Evolutionary conservation across 2,329 filamentous ascomycete species (phyloP), one percentile per base, ranked within the genome.

Genomic region (Neonectria neomacrospora): DNA sequence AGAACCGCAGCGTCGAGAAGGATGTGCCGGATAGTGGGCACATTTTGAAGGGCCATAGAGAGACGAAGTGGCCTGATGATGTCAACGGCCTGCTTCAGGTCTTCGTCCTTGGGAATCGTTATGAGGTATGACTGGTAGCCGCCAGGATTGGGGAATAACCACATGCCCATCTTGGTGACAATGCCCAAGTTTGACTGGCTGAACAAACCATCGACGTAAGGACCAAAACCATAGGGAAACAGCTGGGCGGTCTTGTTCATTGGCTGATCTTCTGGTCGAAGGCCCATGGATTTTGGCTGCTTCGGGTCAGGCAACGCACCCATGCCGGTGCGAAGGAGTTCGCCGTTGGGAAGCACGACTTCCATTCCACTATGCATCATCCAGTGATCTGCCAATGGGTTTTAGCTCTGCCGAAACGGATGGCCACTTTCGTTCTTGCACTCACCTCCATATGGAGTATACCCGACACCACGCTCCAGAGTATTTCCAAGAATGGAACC

Each of bases 21-120:
- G 3, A 71, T 50, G 16, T 67, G 67, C 8, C 69, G 50, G 0
- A 71, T 48, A 3, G 68, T 71, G 0, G 69, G 69, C 0, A 71
- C 68, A 18, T 71, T 71, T 14, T 71, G 69, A 1, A 71, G 22
- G 0, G 69, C 65, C 69, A 71, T 71, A 2, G 67, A 64, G 7
- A 66, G 64, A 3, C 67, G 44, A 11, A 71, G 65, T 0, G 69
- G 68, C 3, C 69, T 39, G 11, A 71, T 71, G 1, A 69, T 67
- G 41, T 71, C 68, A 6, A 71, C 55, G 3, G 66, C 66, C 3
- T 70, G 59, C 16, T 70, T 62, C 3, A 71, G 62, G 9, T 71
- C 67, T 5, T 71, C 63, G 0, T 71, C 69, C 8, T 53, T 55
- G 1, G 69, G 69, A 6, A 71, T 51, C 1, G 68, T 71, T 3